Percentiles rank a stretch among this genome's conserved stretches.
Conservation (phyloP, 1,139 yeast species). For the Barnettozyma hawaiiensis region DNA sequence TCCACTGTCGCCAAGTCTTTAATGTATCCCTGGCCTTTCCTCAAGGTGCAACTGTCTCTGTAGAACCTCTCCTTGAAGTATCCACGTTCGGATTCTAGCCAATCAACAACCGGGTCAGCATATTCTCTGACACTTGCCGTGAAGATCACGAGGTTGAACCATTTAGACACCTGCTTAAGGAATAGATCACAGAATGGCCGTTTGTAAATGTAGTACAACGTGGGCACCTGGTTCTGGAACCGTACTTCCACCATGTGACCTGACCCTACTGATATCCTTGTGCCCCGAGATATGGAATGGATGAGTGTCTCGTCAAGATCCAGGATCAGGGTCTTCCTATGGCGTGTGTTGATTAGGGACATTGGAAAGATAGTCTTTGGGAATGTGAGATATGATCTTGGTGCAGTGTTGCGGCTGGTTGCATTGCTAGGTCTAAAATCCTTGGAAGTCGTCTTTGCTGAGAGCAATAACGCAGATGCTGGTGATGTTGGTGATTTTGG, state of each 20-base stretch:
- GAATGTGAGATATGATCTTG: constrained; percentile 17
- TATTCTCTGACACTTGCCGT: constrained; percentile 94
- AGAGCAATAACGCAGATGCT: constrained; percentile 15
- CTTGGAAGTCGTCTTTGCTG: constrained; percentile 6
- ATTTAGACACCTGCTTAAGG: constrained; percentile 66
- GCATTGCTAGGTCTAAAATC: constrained; percentile 1
- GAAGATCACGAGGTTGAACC: constrained; percentile 87
- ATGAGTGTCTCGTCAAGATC: constrained; percentile 93
- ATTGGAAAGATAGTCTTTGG: constrained; percentile 41
- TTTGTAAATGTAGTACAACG: constrained; percentile 84
- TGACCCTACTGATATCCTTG: constrained; percentile 38
- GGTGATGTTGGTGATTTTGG: constrained; percentile 52
- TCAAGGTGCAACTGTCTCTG: constrained; percentile 71
- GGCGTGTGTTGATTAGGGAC: constrained; percentile 36
- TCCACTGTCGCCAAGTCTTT: constrained; percentile 65
- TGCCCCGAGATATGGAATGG: constrained; percentile 76
- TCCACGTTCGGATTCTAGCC: constrained; percentile 56
- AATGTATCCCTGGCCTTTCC: constrained; percentile 79
- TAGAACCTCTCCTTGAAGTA: constrained; percentile 62
- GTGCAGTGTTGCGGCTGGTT: constrained; percentile 1
- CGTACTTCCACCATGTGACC: constrained; percentile 84
- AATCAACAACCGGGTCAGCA: constrained; percentile 95
- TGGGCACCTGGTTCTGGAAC: constrained; percentile 51
- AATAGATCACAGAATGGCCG: constrained; percentile 89
- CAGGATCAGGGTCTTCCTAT: constrained; percentile 66